These are phyloP conservation scores for Smithsoniella earleae DNA, from an alignment of 163 green algal genomes.

Conservation along the genomic window DNA sequence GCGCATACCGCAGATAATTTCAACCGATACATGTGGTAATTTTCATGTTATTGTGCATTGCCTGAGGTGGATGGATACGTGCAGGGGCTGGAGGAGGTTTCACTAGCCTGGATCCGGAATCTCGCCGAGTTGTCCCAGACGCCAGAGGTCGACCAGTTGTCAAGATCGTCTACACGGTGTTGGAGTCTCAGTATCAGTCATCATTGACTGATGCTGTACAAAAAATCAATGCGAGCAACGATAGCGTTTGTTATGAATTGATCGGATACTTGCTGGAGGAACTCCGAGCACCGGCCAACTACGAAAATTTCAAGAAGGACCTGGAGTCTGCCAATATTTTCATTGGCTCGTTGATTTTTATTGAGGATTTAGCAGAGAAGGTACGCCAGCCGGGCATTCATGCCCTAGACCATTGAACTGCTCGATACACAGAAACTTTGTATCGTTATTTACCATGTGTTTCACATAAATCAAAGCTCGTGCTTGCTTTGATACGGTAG, in stretches of 20 bases:
- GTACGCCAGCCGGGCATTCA: slow-evolving; percentile 46
- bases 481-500: too few species aligned
- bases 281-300: slow-evolving; percentile 81
- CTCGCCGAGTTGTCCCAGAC: slow-evolving; percentile 75
- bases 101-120: slow-evolving; percentile 78
- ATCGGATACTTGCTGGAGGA: slow-evolving; percentile 97
- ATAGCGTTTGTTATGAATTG: slow-evolving; percentile 89
- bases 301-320: slow-evolving; percentile 77
- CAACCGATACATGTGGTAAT: too few species aligned
- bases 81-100: slow-evolving; percentile 46
- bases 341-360: slow-evolving; percentile 99
- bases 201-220: slow-evolving; percentile 76
- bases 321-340: slow-evolving; percentile 87
- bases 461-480: too few species aligned
- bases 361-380: slow-evolving; percentile 98
- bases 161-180: slow-evolving; percentile 97
- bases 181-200: slow-evolving; percentile 98
- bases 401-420: too few species aligned
- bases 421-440: too few species aligned
- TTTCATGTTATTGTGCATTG: too few species aligned
- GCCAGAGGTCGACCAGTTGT: slow-evolving; percentile 60
- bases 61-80: too few species aligned
- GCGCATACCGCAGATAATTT: too few species aligned
- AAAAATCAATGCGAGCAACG: slow-evolving; percentile 81
- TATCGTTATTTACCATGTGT: too few species aligned